These are phyloP conservation scores for Citrullus colocynthis DNA, from an alignment of 306 rosid genomes.

Conservation along the genomic window DNA sequence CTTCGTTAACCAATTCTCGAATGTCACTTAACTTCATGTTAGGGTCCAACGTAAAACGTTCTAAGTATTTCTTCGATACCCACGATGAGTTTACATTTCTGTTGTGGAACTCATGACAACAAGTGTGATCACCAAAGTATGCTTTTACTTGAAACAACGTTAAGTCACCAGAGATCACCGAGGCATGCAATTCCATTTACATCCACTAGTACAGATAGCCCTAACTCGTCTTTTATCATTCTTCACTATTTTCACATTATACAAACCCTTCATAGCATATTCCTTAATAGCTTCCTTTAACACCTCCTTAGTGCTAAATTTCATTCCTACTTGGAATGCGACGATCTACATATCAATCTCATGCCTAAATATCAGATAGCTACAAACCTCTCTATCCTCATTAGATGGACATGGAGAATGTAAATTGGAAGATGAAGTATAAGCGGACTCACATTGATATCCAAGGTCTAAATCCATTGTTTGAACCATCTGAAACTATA, in stretches of 20 bases:
- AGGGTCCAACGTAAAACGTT: neutral
- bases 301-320: too few species aligned
- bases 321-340: too few species aligned
- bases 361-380: too few species aligned
- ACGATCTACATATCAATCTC: too few species aligned
- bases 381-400: too few species aligned
- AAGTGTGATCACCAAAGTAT: neutral
- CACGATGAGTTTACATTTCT: neutral
- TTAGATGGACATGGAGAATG: too few species aligned
- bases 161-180: neutral
- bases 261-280: too few species aligned
- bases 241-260: neutral
- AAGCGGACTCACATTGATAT: too few species aligned
- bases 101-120: neutral
- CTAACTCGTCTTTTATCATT: neutral
- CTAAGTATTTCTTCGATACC: neutral
- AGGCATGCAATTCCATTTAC: neutral
- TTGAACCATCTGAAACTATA: too few species aligned
- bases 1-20: neutral
- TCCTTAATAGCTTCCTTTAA: too few species aligned
- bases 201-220: neutral
- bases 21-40: neutral
- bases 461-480: too few species aligned
- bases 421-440: too few species aligned
- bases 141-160: neutral